phyloP scores from a whole-genome alignment of 1,139 yeast genomes.

The Geotrichum restrictum region DNA sequence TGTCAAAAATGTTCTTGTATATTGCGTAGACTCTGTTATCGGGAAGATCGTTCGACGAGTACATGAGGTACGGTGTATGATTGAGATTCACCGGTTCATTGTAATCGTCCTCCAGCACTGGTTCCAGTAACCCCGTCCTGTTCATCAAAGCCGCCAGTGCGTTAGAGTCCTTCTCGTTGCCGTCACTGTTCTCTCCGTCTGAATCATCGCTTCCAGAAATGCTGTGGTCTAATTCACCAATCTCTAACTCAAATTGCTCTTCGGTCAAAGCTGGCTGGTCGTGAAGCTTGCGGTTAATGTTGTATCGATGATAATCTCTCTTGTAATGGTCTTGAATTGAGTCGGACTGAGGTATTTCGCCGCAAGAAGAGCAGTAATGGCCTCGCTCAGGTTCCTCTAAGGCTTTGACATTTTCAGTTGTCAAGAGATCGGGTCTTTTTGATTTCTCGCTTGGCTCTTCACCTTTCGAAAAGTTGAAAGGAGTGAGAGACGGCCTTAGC shows the following conservation, averaged over 20 bases:
- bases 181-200: constrained; percentile 34
- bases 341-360: constrained; percentile 12
- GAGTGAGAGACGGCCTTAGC: constrained; percentile 9
- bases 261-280: constrained; percentile 51
- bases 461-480: constrained; percentile 8
- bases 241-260: constrained; percentile 54
- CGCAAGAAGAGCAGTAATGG: constrained; percentile 18
- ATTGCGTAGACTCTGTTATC: constrained; percentile 56
- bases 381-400: constrained; percentile 6
- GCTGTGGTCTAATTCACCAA: constrained; percentile 52
- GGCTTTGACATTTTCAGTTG: constrained; percentile 8
- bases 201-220: constrained; percentile 48
- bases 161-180: constrained; percentile 36
- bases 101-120: constrained; percentile 4
- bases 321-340: constrained; percentile 50
- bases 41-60: constrained; percentile 42
- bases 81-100: constrained; percentile 12
- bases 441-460: background rate
- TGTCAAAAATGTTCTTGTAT: constrained; percentile 61
- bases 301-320: constrained; percentile 58
- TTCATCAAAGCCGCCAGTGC: constrained; percentile 23
- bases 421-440: background rate
- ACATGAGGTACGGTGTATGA: constrained; percentile 22
- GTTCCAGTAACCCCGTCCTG: constrained; percentile 8
- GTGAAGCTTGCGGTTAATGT: constrained; percentile 52